Evolutionary conservation across 768 basidiomycete species (phyloP), one percentile per base, ranked within the genome.

Genomic region (Pisolithus orientalis): DNA sequence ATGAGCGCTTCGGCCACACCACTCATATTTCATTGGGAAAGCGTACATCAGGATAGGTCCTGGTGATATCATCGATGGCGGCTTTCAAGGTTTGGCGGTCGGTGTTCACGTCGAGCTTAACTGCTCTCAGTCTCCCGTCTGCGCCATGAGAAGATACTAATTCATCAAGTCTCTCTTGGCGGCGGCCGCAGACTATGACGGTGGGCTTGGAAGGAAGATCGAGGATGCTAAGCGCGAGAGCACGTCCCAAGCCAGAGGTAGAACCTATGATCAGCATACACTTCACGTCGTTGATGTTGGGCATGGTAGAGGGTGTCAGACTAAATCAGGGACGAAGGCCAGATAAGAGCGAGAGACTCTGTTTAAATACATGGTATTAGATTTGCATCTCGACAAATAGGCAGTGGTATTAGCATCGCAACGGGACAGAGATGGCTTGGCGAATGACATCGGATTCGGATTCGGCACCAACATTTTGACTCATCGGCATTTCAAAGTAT

Each of bases 241-340:
- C 74, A 3, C 79, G 76, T 16, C 83, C 82, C 31, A 83, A 78
- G 31, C 82, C 81, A 29, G 79, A 67, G 4, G 82, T 82, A 3
- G 80, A 80, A n/a, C 80, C 80, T 44, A 77, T 72, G 52, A 82
- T 67, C 49, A 82, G 72, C 54, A 81, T 65, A 51, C 77, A 80
- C 63, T 75, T 78, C 27, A 69, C 70, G 61, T 75, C 68, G 58
- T 72, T 64, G 53, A 81, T 77, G 48, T 65, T 65, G 49, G 72
- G 63, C 63, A 62, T 57, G 57, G 37, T 56, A 44, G 44, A 2
- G 27, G 27, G 7, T 42, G n/a, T 7, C 11, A 42, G 40, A 17
- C 38, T 39, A n/a, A 11, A 42, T 16, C 10, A 13, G n/a, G 38
- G 38, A 29, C 28, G 11, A 5, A 34, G 3, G 14, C 13, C 34